Evolutionary conservation across 208 protist genomes (phyloP).

Genomic region (Phytomonas francai): DNA sequence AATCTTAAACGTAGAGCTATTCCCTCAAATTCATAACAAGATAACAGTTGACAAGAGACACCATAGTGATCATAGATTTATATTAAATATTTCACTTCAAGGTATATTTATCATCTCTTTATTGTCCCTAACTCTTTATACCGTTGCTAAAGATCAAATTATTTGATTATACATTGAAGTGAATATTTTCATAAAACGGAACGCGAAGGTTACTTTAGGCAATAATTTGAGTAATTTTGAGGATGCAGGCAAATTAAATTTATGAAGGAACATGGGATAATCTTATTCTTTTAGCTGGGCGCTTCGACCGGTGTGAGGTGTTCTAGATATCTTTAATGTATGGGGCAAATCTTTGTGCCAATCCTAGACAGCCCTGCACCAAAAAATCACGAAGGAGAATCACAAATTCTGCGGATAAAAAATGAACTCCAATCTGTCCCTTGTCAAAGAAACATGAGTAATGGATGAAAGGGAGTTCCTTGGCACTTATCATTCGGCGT

Average conservation of each 20-base stretch:
- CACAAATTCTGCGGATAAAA: neutral
- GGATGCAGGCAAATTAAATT: neutral
- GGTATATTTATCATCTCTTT: neutral
- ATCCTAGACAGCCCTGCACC: neutral
- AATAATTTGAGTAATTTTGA: neutral
- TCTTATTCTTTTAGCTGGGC: slow-evolving; percentile 37
- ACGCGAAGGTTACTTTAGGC: neutral
- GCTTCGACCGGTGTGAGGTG: neutral
- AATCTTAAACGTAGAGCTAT: neutral
- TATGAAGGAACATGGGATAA: neutral
- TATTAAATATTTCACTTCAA: neutral
- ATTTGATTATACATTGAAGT: neutral
- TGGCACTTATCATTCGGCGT: neutral
- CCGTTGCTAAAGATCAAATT: neutral
- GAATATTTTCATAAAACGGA: slow-evolving; percentile 2
- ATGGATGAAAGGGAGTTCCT: neutral
- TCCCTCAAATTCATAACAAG: neutral
- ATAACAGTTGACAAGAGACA: neutral
- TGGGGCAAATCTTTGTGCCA: neutral
- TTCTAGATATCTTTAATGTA: neutral
- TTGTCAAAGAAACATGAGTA: neutral
- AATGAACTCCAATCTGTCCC: neutral
- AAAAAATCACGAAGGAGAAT: neutral
- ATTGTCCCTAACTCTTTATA: neutral
- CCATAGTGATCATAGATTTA: neutral